A percentile compares a stretch with the other conserved stretches of the same genome.
These are phyloP conservation scores for Cichorium intybus DNA, from an alignment of 140 eudicot species.

Conservation along the genomic window DNA sequence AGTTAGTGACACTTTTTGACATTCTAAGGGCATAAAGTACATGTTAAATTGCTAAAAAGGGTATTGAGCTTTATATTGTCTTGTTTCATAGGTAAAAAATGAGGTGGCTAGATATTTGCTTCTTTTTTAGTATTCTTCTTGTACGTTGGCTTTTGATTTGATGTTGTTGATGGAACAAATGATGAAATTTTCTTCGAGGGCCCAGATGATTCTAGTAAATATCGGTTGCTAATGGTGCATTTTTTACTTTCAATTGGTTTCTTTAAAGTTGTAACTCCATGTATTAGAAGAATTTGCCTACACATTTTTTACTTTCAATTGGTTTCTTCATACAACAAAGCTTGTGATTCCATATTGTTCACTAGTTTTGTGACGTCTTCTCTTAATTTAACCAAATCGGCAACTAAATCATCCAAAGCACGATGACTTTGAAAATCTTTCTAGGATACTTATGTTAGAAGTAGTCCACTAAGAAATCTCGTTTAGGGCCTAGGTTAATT, in stretches of 20 bases:
- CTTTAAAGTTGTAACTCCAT: conserved; percentile 83
- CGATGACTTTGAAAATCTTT: conserved; percentile 66
- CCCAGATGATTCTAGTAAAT: conserved; percentile 97
- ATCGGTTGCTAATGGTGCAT: conserved; percentile 92
- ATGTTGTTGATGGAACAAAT: too few species aligned
- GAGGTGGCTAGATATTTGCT: too few species aligned
- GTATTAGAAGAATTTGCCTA: conserved; percentile 81
- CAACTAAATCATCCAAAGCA: conserved; percentile 84
- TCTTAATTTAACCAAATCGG: conserved; percentile 79
- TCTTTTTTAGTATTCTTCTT: too few species aligned
- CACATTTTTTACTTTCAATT: conserved; percentile 65
- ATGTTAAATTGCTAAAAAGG: too few species aligned
- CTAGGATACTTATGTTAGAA: conserved; percentile 77
- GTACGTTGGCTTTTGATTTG: too few species aligned
- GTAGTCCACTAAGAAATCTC: conserved; percentile 67
- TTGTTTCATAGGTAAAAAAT: too few species aligned
- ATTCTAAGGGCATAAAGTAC: too few species aligned
- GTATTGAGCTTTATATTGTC: too few species aligned
- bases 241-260: conserved; percentile 92
- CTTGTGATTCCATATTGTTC: conserved; percentile 58
- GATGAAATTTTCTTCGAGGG: too few species aligned
- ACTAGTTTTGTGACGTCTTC: conserved; percentile 74
- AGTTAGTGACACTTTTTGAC: too few species aligned
- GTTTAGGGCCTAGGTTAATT: conserved; percentile 58
- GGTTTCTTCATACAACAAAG: conserved; percentile 35